Evolutionary conservation across 768 basidiomycete species (phyloP).

Genomic region (Trametes maxima): DNA sequence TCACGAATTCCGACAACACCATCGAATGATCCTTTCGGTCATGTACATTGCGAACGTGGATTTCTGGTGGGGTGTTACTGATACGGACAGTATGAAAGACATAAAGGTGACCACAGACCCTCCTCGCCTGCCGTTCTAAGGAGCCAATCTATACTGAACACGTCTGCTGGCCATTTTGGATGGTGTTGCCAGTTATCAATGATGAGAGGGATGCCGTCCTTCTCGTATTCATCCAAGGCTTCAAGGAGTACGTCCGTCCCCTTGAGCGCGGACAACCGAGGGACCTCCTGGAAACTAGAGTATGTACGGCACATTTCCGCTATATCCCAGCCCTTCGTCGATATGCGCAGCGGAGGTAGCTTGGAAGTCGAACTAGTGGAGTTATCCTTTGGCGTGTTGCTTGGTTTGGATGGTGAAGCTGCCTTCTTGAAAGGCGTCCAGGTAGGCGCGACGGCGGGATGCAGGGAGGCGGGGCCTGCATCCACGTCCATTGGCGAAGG

Average conservation of each 20-base stretch:
- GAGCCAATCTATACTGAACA: constrained; percentile 64
- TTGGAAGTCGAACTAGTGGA: neutral
- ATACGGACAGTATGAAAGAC: neutral
- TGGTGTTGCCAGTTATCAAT: constrained; percentile 62
- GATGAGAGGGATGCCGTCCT: constrained; percentile 59
- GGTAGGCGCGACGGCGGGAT: too few relatives aligned
- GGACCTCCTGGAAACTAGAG: constrained; percentile 45
- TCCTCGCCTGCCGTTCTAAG: constrained; percentile 31
- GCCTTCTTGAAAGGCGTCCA: too few relatives aligned
- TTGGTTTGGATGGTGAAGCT: neutral
- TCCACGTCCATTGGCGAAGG: too few relatives aligned
- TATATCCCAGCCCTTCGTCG: constrained; percentile 56
- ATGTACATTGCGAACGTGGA: constrained; percentile 65
- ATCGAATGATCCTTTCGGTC: constrained; percentile 56
- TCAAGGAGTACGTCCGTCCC: constrained; percentile 28
- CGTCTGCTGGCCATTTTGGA: constrained; percentile 51
- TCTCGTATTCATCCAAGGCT: constrained; percentile 50
- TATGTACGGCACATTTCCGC: constrained; percentile 41
- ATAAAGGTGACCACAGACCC: constrained; percentile 31
- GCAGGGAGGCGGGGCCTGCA: too few relatives aligned
- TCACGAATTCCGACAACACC: constrained; percentile 54
- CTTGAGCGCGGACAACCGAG: constrained; percentile 41
- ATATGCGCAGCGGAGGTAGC: constrained; percentile 5
- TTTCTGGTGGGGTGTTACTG: constrained; percentile 40
- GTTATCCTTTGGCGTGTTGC: neutral